Conservation (phyloP, 257 asterid genomes). For the Pogostemon cablin region DNA sequence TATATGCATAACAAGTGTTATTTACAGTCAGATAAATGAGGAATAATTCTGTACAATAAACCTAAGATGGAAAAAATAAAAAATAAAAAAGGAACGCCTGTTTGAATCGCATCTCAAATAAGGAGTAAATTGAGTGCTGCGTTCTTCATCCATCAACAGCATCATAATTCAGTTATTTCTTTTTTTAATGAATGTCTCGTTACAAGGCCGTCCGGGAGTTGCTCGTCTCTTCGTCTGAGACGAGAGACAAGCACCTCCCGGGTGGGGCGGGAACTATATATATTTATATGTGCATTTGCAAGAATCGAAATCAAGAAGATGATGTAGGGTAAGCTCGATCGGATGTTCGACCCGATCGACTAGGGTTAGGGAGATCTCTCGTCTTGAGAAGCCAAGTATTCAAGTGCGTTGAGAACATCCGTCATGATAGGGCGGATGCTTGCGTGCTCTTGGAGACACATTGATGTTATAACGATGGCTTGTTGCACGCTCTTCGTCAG, state of each 20-base stretch:
- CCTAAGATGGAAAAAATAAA: not conserved
- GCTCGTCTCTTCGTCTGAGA: not conserved
- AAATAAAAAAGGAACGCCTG: not conserved
- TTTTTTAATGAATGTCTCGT: constrained; percentile 5
- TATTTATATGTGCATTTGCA: not conserved
- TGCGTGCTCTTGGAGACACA: constrained; percentile 77
- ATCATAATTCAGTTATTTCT: not conserved
- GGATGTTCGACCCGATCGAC: constrained; percentile 18
- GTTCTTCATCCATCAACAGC: constrained; percentile 2
- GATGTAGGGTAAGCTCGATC: constrained; percentile 19
- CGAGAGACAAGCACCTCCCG: not conserved
- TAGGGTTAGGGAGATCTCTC: constrained; percentile 34
- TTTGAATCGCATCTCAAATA: not conserved
- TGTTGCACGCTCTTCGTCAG: constrained; percentile 59
- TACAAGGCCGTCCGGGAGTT: constrained; percentile 2
- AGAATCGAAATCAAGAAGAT: constrained; percentile 8
- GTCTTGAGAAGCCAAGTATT: constrained; percentile 52
- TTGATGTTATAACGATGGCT: constrained; percentile 58
- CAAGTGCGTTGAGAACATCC: constrained; percentile 64
- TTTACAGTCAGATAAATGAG: not conserved
- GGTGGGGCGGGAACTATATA: not conserved
- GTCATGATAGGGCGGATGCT: constrained; percentile 55
- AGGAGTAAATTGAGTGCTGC: constrained; percentile 6
- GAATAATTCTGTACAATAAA: not conserved
- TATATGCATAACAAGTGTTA: not conserved